Percentiles rank a stretch among this genome's conserved stretches.
Evolutionary conservation across 1,284 basidiomycete species (phyloP).

Genomic region (Macrocystidia cucumis): DNA sequence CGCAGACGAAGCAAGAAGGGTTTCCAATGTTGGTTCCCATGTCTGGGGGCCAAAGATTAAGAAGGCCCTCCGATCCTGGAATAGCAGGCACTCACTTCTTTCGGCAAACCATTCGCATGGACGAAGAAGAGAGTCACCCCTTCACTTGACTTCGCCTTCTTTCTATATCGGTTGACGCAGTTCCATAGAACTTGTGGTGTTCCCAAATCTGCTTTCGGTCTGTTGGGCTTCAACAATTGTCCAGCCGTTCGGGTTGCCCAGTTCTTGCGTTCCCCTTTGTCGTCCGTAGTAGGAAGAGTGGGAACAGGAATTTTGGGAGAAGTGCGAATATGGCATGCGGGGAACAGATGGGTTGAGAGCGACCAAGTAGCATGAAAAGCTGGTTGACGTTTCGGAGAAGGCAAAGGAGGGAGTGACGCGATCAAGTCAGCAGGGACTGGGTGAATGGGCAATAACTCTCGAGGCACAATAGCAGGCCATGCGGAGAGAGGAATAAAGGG

Average conservation of each 20-base stretch:
- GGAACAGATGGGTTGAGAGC: conserved; percentile 64
- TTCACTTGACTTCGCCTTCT: conserved; percentile 14
- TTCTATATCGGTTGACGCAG: conserved; percentile 48
- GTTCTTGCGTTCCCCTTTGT: conserved; percentile 13
- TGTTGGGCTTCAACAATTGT: conserved; percentile 18
- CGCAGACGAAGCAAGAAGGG: conserved; percentile 33
- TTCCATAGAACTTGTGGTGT: conserved; percentile 43
- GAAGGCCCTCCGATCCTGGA: background rate
- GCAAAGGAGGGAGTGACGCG: conserved; percentile 19
- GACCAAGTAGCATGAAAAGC: conserved; percentile 23
- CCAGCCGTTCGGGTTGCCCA: conserved; percentile 18
- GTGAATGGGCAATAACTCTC: conserved; percentile 24
- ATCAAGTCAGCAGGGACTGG: conserved; percentile 27
- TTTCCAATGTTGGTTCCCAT: conserved; percentile 57
- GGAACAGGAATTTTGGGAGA: conserved; percentile 38
- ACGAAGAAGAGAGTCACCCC: conserved; percentile 65
- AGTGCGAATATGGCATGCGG: conserved; percentile 60
- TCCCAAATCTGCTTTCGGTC: no score
- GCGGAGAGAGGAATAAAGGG: conserved; percentile 17
- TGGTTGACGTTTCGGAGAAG: conserved; percentile 25
- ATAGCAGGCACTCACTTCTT: conserved; percentile 45
- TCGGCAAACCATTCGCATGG: conserved; percentile 80
- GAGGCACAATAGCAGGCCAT: conserved; percentile 18
- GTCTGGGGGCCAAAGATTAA: conserved; percentile 27
- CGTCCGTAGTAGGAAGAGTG: conserved; percentile 16